Conservation (phyloP, 2,329 filamentous ascomycete species). For the Pezizomycotina sp. region DNA sequence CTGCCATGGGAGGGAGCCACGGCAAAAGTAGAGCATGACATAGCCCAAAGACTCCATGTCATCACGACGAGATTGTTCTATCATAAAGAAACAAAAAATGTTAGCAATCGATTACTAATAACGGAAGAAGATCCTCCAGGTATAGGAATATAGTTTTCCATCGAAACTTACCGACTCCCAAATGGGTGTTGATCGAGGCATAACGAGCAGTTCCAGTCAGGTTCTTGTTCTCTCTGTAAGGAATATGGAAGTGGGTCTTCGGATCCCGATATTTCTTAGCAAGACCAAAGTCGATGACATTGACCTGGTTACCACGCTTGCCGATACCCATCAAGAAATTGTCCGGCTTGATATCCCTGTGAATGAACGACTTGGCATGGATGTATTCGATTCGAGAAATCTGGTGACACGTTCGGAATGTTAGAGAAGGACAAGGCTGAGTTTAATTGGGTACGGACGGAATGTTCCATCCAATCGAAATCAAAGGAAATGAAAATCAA, state of each 20-base stretch:
- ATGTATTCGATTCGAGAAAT: constrained; percentile 98
- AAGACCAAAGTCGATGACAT: constrained; percentile 96
- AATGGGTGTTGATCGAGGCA: constrained; percentile 95
- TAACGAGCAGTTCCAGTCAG: constrained; percentile 96
- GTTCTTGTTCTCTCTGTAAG: constrained; percentile 99
- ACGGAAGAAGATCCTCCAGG: no score
- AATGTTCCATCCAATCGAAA: not conserved
- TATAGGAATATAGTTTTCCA: no score
- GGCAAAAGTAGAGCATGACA: constrained; percentile 99
- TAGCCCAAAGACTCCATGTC: constrained; percentile 99
- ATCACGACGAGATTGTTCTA: constrained; percentile 94
- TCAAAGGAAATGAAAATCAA: constrained; percentile 2
- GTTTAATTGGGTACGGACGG: not conserved
- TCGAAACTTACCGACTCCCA: constrained; percentile 60
- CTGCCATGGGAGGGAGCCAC: constrained; percentile 96
- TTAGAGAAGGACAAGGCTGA: not conserved
- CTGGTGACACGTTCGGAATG: constrained; percentile 16
- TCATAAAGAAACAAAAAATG: not conserved
- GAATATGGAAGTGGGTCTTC: constrained; percentile 99
- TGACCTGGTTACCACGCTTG: constrained; percentile 98
- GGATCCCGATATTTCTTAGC: constrained; percentile 99
- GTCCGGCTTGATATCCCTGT: constrained; percentile 99
- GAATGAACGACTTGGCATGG: constrained; percentile 98
- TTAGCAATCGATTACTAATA: no score
- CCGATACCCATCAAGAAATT: constrained; percentile 71